These are phyloP conservation scores for Lipomyces japonicus DNA, from an alignment of 805 yeast genomes.

Conservation along the genomic window DNA sequence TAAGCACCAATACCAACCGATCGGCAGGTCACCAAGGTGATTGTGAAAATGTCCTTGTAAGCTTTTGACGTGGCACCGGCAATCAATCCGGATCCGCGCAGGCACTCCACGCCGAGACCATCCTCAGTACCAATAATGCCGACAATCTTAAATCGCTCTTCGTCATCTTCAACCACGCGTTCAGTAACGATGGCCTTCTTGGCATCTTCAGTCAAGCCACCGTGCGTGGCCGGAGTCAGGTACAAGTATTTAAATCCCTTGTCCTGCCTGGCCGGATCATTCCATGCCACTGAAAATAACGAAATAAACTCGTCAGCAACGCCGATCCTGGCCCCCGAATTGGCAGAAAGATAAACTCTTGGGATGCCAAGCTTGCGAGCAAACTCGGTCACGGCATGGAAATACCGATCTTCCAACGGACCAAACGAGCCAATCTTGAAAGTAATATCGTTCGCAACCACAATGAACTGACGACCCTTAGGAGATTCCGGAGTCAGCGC, in stretches of 20 bases:
- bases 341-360: constrained; percentile 91
- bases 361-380: constrained; percentile 92
- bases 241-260: constrained; percentile 91
- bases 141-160: constrained; percentile 73
- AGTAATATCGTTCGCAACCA: constrained; percentile 96
- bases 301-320: constrained; percentile 95
- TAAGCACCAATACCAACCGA: constrained; percentile 99
- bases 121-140: constrained; percentile 91
- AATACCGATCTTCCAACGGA: constrained; percentile 89
- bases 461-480: constrained; percentile 85
- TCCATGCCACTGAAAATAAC: constrained; percentile 89
- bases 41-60: constrained; percentile 93
- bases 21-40: constrained; percentile 98
- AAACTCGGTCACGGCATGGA: constrained; percentile 85
- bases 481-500: constrained; percentile 98
- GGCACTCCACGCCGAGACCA: constrained; percentile 97
- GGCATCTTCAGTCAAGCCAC: constrained; percentile 43
- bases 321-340: constrained; percentile 99
- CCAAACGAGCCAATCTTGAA: constrained; percentile 98
- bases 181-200: constrained; percentile 62
- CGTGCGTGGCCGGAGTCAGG: constrained; percentile 66
- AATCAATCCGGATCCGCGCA: constrained; percentile 95
- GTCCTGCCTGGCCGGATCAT: constrained; percentile 63
- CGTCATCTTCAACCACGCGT: constrained; percentile 77
- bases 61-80: constrained; percentile 99